A percentile compares a stretch with the other conserved stretches of the same genome.
phyloP scores from a whole-genome alignment of 306 rosid genomes.

The Vigna unguiculata region DNA sequence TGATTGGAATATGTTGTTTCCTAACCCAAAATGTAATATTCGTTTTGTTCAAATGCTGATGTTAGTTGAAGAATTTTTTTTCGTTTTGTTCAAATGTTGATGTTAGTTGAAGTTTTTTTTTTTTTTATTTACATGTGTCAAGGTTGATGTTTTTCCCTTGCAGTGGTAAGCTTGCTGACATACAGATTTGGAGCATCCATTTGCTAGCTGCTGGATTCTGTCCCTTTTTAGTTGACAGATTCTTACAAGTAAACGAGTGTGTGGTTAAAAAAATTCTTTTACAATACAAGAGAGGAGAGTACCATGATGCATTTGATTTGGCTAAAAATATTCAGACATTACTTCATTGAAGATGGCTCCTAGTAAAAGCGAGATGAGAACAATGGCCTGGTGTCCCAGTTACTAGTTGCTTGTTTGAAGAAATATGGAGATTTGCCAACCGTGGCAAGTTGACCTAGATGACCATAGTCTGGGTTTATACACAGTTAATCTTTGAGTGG shows the following conservation, averaged over 20 bases:
- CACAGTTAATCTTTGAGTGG: constrained; percentile 38
- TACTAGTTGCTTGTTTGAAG: constrained; percentile 45
- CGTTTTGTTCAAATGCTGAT: constrained; percentile 29
- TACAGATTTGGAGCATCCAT: constrained; percentile 58
- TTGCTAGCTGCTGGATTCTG: constrained; percentile 60
- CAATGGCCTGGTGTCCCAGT: constrained; percentile 37
- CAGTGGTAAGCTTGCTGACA: constrained; percentile 60
- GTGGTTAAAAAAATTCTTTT: constrained; percentile 47
- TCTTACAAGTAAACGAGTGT: constrained; percentile 50
- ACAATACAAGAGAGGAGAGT: constrained; percentile 44
- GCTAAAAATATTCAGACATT: constrained; percentile 47
- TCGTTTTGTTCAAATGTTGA: constrained; percentile 24
- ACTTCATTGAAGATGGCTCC: constrained; percentile 48
- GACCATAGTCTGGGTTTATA: constrained; percentile 45
- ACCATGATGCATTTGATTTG: constrained; percentile 50
- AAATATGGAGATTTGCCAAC: constrained; percentile 44
- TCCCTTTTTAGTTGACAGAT: constrained; percentile 60
- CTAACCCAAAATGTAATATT: constrained; percentile 17
- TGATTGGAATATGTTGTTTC: constrained; percentile 24
- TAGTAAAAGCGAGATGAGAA: constrained; percentile 35
- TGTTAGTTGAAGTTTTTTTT: constrained; percentile 20
- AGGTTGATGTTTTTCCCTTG: constrained; percentile 54
- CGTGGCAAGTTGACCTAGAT: constrained; percentile 45
- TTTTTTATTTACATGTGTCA: constrained; percentile 28
- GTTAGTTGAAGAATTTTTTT: constrained; percentile 23